Evolutionary conservation across 495 filamentous ascomycete genomes (phyloP).

Genomic region (Penicillium pancosmium): DNA sequence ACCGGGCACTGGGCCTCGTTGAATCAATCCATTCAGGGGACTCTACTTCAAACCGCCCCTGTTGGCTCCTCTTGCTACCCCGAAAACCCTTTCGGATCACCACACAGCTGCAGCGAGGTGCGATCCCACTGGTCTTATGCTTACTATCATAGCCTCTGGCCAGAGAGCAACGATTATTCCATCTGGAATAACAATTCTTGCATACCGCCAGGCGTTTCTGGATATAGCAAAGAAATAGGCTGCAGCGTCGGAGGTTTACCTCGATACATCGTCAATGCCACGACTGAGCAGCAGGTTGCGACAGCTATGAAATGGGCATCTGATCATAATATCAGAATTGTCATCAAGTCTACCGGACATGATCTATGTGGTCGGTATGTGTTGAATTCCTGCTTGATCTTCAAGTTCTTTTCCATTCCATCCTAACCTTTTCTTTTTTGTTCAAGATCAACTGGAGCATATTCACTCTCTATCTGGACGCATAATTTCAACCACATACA

Average conservation of each 20-base stretch:
- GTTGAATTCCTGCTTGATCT: too few relatives aligned
- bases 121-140: slow-evolving; percentile 26
- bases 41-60: slow-evolving; percentile 23
- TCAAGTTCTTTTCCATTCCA: neutral
- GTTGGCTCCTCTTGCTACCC: slow-evolving; percentile 31
- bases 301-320: slow-evolving; percentile 50
- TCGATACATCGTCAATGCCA: slow-evolving; percentile 38
- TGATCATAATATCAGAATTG: slow-evolving; percentile 55
- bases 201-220: slow-evolving; percentile 20
- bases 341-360: slow-evolving; percentile 54
- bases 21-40: slow-evolving; percentile 26
- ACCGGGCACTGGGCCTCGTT: slow-evolving; percentile 27
- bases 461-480: slow-evolving; percentile 50
- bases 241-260: slow-evolving; percentile 33
- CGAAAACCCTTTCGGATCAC: slow-evolving; percentile 23
- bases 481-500: slow-evolving; percentile 49
- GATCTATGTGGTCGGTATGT: slow-evolving; percentile 53
- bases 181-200: slow-evolving; percentile 33
- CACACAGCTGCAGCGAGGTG: slow-evolving; percentile 23
- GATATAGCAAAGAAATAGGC: slow-evolving; percentile 15
- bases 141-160: slow-evolving; percentile 21
- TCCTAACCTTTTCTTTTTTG: neutral
- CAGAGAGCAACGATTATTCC: slow-evolving; percentile 26
- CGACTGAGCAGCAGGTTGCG: slow-evolving; percentile 26
- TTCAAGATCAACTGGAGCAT: slow-evolving; percentile 53